Conservation (phyloP, 345 rosid genomes). For the Kandelia obovata region DNA sequence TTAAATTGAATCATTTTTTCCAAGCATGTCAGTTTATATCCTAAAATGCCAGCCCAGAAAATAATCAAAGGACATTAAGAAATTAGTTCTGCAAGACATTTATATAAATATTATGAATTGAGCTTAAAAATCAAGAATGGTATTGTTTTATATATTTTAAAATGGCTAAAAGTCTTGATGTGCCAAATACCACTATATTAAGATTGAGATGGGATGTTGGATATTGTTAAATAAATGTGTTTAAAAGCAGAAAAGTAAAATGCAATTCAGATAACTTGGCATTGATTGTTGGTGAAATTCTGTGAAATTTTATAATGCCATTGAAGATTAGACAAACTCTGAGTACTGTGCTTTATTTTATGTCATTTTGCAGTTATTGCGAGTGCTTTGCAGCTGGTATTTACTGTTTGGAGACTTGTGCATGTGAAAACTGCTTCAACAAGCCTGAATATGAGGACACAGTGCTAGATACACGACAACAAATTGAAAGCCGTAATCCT, state of each 20-base stretch:
- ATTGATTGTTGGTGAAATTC: too few relatives aligned
- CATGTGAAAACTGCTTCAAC: constrained; percentile 39
- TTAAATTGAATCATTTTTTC: background rate
- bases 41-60: background rate
- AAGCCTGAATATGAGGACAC: constrained; percentile 38
- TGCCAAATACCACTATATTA: too few relatives aligned
- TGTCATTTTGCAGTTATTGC: constrained; percentile 37
- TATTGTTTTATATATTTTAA: background rate
- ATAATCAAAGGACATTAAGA: background rate
- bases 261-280: too few relatives aligned
- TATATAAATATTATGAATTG: background rate
- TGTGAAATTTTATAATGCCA: background rate
- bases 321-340: background rate
- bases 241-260: too few relatives aligned
- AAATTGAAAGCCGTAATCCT: constrained; percentile 41
- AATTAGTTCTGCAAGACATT: background rate
- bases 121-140: too few relatives aligned
- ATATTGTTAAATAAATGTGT: too few relatives aligned
- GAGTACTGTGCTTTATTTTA: background rate
- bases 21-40: background rate
- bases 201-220: too few relatives aligned
- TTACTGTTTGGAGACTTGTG: constrained; percentile 36
- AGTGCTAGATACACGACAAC: constrained; percentile 29
- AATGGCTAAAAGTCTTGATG: background rate
- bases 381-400: constrained; percentile 44